Evolutionary conservation across 805 yeast genomes (phyloP).

Genomic region (Clavispora carvajalis): DNA sequence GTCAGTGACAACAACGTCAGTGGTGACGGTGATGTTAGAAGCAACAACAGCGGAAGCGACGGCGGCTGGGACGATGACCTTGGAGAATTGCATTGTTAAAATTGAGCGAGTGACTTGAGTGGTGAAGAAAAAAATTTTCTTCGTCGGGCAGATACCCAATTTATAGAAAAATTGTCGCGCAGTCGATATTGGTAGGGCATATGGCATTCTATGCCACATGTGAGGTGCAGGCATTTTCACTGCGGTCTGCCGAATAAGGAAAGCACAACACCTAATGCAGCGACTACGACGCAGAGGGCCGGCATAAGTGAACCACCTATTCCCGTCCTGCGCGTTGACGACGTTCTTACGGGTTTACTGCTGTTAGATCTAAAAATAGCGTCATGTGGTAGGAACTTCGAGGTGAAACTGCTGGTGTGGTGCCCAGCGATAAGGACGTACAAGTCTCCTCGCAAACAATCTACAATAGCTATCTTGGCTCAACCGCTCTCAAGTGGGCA

Average conservation of each 20-base stretch:
- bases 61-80: constrained; percentile 34
- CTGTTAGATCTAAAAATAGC: not conserved
- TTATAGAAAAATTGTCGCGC: not conserved
- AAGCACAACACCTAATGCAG: not conserved
- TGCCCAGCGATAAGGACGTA: too few species aligned
- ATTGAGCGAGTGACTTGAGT: constrained; percentile 18
- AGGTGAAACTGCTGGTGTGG: not conserved
- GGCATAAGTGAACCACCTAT: not conserved
- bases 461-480: too few species aligned
- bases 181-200: not conserved
- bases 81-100: constrained; percentile 32
- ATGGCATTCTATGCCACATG: not conserved
- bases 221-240: not conserved
- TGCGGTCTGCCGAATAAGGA: not conserved
- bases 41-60: constrained; percentile 41
- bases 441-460: too few species aligned
- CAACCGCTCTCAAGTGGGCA: too few species aligned
- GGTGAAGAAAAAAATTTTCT: not conserved
- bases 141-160: not conserved
- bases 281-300: not conserved
- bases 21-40: constrained; percentile 44
- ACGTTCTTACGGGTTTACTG: not conserved
- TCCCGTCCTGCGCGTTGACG: not conserved
- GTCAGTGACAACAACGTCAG: constrained; percentile 58
- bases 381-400: too few species aligned